Conservation (phyloP, 140 eudicot genomes). For the Ambrosia hybrid region DNA sequence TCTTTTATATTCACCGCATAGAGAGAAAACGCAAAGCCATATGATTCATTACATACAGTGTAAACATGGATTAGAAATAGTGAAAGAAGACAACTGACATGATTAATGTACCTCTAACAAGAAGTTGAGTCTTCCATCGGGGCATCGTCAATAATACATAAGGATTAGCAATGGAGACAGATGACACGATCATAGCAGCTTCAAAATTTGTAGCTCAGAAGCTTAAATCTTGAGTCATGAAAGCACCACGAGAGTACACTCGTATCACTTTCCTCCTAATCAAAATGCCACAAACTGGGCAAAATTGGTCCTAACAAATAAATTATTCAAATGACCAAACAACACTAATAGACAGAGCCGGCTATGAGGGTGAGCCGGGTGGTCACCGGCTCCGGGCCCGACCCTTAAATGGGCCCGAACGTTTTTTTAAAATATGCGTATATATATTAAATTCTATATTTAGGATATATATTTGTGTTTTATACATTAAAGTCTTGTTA, state of each 20-base stretch:
- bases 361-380: too few relatives aligned
- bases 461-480: too few relatives aligned
- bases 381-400: too few relatives aligned
- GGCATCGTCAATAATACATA: constrained; percentile 78
- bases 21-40: too few relatives aligned
- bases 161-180: constrained; percentile 97
- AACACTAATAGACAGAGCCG: neutral
- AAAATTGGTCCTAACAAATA: constrained; percentile 10
- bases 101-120: constrained; percentile 80
- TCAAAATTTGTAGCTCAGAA: constrained; percentile 62
- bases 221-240: constrained; percentile 86
- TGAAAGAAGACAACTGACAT: constrained; percentile 6
- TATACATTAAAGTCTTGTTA: too few relatives aligned
- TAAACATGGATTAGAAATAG: neutral
- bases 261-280: constrained; percentile 88
- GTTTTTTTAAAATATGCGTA: too few relatives aligned
- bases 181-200: constrained; percentile 64
- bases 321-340: neutral
- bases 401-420: too few relatives aligned
- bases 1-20: too few relatives aligned
- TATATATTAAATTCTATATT: too few relatives aligned
- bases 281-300: constrained; percentile 12
- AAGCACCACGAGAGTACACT: constrained; percentile 82
- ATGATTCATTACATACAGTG: too few relatives aligned
- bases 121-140: constrained; percentile 94